These are phyloP conservation scores for Houttuynia cordata DNA, from an alignment of 164 flowering plant genomes.

Conservation along the genomic window DNA sequence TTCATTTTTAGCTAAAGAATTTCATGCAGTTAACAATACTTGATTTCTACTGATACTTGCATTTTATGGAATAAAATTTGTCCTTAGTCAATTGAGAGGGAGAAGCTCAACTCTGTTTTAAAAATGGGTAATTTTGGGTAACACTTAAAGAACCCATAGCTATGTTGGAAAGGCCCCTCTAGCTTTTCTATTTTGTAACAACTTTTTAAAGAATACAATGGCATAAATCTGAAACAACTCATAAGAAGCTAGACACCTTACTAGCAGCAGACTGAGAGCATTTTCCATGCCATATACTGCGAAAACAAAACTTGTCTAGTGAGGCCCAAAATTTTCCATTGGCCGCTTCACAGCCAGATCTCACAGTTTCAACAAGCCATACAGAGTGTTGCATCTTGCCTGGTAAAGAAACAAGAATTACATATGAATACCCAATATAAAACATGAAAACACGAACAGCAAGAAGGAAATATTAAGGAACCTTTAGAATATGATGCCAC, in stretches of 20 bases:
- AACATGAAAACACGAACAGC: background rate
- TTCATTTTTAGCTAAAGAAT: no score
- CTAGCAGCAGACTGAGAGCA: slow-evolving; percentile 71
- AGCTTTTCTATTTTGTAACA: background rate
- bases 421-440: background rate
- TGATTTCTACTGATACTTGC: no score
- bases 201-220: background rate
- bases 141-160: no score
- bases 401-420: slow-evolving; percentile 15
- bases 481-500: slow-evolving; percentile 89
- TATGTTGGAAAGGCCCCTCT: no score
- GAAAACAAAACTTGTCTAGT: slow-evolving; percentile 45
- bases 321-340: slow-evolving; percentile 26
- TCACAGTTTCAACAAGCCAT: slow-evolving; percentile 54
- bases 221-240: background rate
- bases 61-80: no score
- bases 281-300: slow-evolving; percentile 91
- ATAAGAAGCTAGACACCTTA: slow-evolving; percentile 41
- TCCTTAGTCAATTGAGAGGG: no score
- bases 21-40: no score
- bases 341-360: slow-evolving; percentile 25
- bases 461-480: slow-evolving; percentile 6
- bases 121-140: no score
- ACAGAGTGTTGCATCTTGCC: slow-evolving; percentile 91
- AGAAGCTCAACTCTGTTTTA: no score